Percentiles rank a stretch among this genome's conserved stretches.
phyloP scores from a whole-genome alignment of 345 rosid species.

The Kandelia obovata region DNA sequence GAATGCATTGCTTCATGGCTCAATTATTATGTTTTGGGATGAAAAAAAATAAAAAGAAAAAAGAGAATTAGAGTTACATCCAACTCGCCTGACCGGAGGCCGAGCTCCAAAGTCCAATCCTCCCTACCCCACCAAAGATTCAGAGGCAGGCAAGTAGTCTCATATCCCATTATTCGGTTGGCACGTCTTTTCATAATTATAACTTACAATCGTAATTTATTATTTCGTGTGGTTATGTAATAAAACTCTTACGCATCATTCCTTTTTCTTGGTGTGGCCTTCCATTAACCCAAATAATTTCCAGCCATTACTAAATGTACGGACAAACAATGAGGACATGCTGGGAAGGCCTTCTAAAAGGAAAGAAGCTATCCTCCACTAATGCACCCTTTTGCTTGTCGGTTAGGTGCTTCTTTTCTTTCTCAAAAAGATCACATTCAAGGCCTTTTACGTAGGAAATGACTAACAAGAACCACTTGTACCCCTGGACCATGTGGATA shows the following conservation, averaged over 20 bases:
- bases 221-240: neutral
- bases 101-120: conserved; percentile 3
- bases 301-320: conserved; percentile 18
- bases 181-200: neutral
- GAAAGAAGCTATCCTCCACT: conserved; percentile 49
- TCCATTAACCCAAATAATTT: neutral
- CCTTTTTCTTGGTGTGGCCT: too few species aligned
- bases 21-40: conserved; percentile 21
- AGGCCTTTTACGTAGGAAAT: neutral
- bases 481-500: conserved; percentile 27
- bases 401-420: conserved; percentile 31
- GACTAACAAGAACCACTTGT: neutral
- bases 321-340: conserved; percentile 18
- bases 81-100: conserved; percentile 10
- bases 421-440: neutral
- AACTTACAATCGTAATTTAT: neutral
- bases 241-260: neutral
- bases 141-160: conserved; percentile 1
- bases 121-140: conserved; percentile 23
- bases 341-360: conserved; percentile 16
- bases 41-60: neutral
- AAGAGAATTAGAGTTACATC: neutral
- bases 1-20: conserved; percentile 9
- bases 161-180: conserved; percentile 6
- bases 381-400: conserved; percentile 33